Conservation (phyloP, 768 basidiomycete genomes). For the Phylloporus sp. region DNA sequence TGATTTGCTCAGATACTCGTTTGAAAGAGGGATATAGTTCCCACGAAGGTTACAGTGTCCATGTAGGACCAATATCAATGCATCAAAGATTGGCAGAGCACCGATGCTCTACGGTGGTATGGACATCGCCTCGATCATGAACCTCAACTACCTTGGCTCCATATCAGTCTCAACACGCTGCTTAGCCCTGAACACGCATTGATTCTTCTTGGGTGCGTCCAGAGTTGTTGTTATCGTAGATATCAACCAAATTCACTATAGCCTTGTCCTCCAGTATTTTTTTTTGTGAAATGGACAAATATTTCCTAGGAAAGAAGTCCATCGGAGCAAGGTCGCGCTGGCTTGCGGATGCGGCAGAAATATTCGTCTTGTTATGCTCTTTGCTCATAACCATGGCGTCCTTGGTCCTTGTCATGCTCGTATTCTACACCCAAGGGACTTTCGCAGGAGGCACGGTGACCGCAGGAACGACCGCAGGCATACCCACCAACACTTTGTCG, state of each 20-base stretch:
- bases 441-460: too few species aligned
- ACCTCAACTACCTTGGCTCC: too few species aligned
- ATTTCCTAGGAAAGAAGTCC: background rate
- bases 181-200: too few species aligned
- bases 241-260: background rate
- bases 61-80: too few species aligned
- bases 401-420: background rate
- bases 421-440: background rate
- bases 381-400: background rate
- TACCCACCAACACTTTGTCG: background rate
- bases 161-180: too few species aligned
- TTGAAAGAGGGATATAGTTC: constrained; percentile 18
- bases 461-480: background rate
- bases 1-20: background rate
- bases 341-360: constrained; percentile 4
- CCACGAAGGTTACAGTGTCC: constrained; percentile 14
- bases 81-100: too few species aligned
- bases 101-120: too few species aligned
- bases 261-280: too few species aligned
- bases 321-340: background rate
- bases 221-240: too few species aligned
- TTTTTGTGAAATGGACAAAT: background rate
- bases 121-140: too few species aligned
- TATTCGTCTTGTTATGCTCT: constrained; percentile 4
- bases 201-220: too few species aligned